Evolutionary conservation across 1,139 yeast species (phyloP), one percentile per base, ranked within the genome.

Genomic region (Waltiozyma sp.): DNA sequence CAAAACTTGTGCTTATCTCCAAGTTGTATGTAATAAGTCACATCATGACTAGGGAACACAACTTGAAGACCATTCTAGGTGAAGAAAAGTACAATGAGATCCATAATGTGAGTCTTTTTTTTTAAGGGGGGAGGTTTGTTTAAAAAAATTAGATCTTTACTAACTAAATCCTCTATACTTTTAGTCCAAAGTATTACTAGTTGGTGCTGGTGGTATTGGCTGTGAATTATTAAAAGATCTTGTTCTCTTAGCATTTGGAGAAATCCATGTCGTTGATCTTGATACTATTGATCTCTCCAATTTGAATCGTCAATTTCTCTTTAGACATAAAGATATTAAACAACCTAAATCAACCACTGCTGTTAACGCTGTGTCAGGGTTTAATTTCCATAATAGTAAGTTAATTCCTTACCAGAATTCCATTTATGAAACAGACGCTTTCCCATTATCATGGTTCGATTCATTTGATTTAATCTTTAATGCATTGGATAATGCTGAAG

Each of bases 151-250:
- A 19, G 18, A 7, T 15, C 16, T 14, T 3, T n/a, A 14, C 19
- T 14, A 19, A n/a, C 15, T 19, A 4, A n/a, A n/a, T n/a, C 26
- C 28, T 34, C 24, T 14, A 18, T 28, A 31, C 1, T 23, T 28
- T 14, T 21, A 48, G 51, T 38, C 83, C n/a, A 79, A 72, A 48
- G 88, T 91, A 19, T 67, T 93, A 40, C 69, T 93, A 67, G 96
- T 93, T 1, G 98, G 99, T 4, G 96, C 98, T 1, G 99, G 99
- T 26, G 99, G 99, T n/a, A 89, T 93, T 50, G 99, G 99, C 4
- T 93, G 97, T 61, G 99, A 93, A 61, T 67, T 93, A 37, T 68
- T 93, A 47, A 93, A 93, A 59, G 86, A 93, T 57, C 68, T 93
- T 42, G 79, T 88, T 8, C 65, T 89, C 49, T 72, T 87, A 52